Conservation (phyloP, 2,329 filamentous ascomycete species). For the Diaporthe velutina region DNA sequence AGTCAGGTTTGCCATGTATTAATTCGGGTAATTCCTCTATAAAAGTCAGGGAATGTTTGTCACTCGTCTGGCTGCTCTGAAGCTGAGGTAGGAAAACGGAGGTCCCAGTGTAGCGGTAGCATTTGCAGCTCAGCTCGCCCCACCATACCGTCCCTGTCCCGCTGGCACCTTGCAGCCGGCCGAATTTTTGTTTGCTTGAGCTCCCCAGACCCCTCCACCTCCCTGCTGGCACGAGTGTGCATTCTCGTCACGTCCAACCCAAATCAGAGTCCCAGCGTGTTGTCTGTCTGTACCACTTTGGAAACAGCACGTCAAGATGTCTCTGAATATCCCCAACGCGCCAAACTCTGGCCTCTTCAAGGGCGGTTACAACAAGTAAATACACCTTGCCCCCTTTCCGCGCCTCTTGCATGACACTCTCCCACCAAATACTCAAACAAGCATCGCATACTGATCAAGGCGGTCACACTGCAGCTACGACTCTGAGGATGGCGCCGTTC, state of each 20-base stretch:
- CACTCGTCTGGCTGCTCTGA: not conserved
- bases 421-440: slow-evolving; percentile 24
- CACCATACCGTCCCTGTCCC: slow-evolving; percentile 8
- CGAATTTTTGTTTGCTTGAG: slow-evolving; percentile 33
- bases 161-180: slow-evolving; percentile 28
- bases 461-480: slow-evolving; percentile 80
- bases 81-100: not conserved
- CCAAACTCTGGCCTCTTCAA: slow-evolving; percentile 97
- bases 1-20: not conserved
- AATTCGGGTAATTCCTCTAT: too few relatives aligned
- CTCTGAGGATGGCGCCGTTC: slow-evolving; percentile 97
- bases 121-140: slow-evolving; percentile 11
- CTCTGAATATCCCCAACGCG: slow-evolving; percentile 93
- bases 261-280: slow-evolving; percentile 10
- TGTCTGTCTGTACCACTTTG: not conserved
- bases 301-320: slow-evolving; percentile 71
- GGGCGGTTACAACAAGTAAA: slow-evolving; percentile 94
- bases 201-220: slow-evolving; percentile 20
- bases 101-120: slow-evolving; percentile 1
- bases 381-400: slow-evolving; percentile 42
- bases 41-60: too few relatives aligned
- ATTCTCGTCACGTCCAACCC: slow-evolving; percentile 27
- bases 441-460: slow-evolving; percentile 27
- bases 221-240: slow-evolving; percentile 9
- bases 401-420: slow-evolving; percentile 34